Percentiles rank a stretch among this genome's conserved stretches.
Conservation (phyloP, 2,329 filamentous ascomycete genomes). For the Ploettnerulaceae sp. region DNA sequence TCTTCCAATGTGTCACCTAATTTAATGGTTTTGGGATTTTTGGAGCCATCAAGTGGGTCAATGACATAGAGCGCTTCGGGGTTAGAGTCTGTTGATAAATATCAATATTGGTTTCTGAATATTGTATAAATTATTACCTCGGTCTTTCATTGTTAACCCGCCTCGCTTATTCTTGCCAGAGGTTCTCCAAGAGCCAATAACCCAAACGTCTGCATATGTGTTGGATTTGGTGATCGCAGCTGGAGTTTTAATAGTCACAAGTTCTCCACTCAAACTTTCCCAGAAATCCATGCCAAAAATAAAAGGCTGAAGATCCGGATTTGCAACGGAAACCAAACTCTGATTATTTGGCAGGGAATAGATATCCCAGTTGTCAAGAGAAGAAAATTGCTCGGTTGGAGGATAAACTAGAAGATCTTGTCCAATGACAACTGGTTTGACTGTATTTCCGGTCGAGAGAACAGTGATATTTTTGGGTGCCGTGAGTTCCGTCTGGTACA, state of each 20-base stretch:
- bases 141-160: constrained; percentile 57
- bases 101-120: constrained; percentile 3
- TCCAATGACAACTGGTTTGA: constrained; percentile 57
- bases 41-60: constrained; percentile 57
- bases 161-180: constrained; percentile 59
- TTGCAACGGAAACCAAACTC: constrained; percentile 34
- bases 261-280: constrained; percentile 63
- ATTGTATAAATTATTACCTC: constrained; percentile 37
- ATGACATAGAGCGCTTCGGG: constrained; percentile 65
- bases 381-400: constrained; percentile 56
- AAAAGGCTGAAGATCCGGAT: constrained; percentile 56
- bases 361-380: constrained; percentile 60
- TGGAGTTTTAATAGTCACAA: constrained; percentile 57
- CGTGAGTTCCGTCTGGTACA: too few species aligned
- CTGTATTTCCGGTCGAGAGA: constrained; percentile 48
- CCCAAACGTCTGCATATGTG: constrained; percentile 63
- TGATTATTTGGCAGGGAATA: constrained; percentile 61
- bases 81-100: constrained; percentile 50
- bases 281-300: constrained; percentile 68
- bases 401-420: constrained; percentile 38
- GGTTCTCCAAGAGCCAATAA: constrained; percentile 58
- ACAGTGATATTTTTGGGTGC: too few species aligned
- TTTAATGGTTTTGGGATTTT: constrained; percentile 53
- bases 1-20: constrained; percentile 61
- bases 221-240: constrained; percentile 57